Percentiles rank a stretch among this genome's conserved stretches.
Conservation (phyloP, 805 yeast genomes). For the Lipomyces yamanashiensis region DNA sequence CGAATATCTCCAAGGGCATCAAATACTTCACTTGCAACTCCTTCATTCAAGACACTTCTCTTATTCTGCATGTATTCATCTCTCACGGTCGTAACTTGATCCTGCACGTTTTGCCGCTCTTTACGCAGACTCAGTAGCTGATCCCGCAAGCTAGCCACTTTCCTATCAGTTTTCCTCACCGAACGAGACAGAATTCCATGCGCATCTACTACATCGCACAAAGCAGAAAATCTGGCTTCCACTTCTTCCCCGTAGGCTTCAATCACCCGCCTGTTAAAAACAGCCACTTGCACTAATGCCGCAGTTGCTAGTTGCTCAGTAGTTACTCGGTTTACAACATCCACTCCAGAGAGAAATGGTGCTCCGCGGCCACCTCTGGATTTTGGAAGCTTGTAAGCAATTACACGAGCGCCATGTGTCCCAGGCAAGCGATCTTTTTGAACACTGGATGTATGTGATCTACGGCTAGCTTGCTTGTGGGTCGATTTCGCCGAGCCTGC, state of each 20-base stretch:
- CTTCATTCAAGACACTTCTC: constrained; percentile 7
- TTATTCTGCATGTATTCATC: constrained; percentile 8
- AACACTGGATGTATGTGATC: not conserved
- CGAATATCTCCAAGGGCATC: constrained; percentile 13
- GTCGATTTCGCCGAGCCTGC: not conserved
- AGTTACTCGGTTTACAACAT: constrained; percentile 28
- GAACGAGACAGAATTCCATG: constrained; percentile 15
- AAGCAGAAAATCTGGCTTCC: constrained; percentile 21
- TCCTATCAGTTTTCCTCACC: constrained; percentile 11
- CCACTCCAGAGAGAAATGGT: constrained; percentile 26
- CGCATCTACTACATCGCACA: constrained; percentile 32
- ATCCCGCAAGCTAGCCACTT: constrained; percentile 11
- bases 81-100: constrained; percentile 13
- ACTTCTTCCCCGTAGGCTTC: constrained; percentile 28
- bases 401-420: constrained; percentile 8
- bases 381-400: constrained; percentile 15
- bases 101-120: constrained; percentile 14
- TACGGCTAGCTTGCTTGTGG: not conserved
- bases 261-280: constrained; percentile 14
- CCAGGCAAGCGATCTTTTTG: not conserved
- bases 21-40: constrained; percentile 11
- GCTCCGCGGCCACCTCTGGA: constrained; percentile 14
- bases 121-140: constrained; percentile 22
- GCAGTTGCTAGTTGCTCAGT: constrained; percentile 23
- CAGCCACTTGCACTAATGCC: not conserved